Conservation (phyloP, 352 stramenopile species). For the Lagenidium sp. region DNA sequence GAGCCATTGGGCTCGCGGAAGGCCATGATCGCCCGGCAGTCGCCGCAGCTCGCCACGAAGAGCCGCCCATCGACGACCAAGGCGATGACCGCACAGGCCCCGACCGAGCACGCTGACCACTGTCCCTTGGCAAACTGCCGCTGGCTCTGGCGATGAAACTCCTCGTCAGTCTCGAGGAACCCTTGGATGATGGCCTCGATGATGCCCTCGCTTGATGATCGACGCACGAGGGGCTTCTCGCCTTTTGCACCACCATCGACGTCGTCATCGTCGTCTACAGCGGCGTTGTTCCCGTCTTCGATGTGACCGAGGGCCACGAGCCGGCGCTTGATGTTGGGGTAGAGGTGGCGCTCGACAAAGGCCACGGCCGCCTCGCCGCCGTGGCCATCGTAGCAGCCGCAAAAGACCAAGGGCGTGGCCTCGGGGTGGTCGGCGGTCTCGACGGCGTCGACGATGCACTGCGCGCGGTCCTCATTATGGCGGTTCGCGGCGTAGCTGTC, state of each 20-base stretch:
- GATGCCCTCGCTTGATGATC: slow-evolving; percentile 21
- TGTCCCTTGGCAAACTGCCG: slow-evolving; percentile 37
- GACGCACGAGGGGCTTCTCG: no score
- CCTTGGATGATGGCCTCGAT: slow-evolving; percentile 40
- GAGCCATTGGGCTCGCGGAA: slow-evolving; percentile 37
- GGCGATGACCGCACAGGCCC: slow-evolving; percentile 50
- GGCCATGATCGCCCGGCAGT: slow-evolving; percentile 60
- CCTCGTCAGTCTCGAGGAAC: slow-evolving; percentile 50
- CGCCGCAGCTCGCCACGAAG: slow-evolving; percentile 53
- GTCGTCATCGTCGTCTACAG: no score
- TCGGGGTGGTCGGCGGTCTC: slow-evolving; percentile 4
- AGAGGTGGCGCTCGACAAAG: slow-evolving; percentile 58
- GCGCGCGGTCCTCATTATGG: slow-evolving; percentile 54
- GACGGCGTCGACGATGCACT: slow-evolving; percentile 38
- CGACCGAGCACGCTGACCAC: slow-evolving; percentile 55
- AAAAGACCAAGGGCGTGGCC: slow-evolving; percentile 41
- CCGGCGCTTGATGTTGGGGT: slow-evolving; percentile 39
- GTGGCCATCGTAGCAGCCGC: slow-evolving; percentile 63
- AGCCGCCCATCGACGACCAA: slow-evolving; percentile 42
- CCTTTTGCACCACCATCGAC: no score
- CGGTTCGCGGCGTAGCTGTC: slow-evolving; percentile 60
- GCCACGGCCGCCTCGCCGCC: slow-evolving; percentile 53
- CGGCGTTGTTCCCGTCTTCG: no score
- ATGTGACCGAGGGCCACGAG: no score
- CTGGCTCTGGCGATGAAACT: slow-evolving; percentile 44